Percentiles rank a stretch among this genome's conserved stretches.
phyloP scores from a whole-genome alignment of 2,329 filamentous ascomycete species.

The Aureobasidium uvarum region DNA sequence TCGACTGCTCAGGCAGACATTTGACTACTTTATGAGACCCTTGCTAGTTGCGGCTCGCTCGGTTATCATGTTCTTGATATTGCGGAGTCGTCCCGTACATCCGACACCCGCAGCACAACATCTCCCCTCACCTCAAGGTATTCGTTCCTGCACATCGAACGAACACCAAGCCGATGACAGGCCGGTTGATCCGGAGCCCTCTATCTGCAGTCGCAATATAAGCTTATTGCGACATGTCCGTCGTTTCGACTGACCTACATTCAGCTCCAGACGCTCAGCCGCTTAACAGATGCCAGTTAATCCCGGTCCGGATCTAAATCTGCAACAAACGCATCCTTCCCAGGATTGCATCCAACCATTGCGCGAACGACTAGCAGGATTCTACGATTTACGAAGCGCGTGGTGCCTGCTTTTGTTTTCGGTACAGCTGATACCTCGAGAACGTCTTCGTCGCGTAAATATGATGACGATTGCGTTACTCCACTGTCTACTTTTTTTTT shows the following conservation, averaged over 20 bases:
- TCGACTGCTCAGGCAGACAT: not conserved
- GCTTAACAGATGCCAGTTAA: not conserved
- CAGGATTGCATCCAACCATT: not conserved
- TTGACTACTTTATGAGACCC: not conserved
- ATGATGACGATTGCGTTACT: not conserved
- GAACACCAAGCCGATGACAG: not conserved
- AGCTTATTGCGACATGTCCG: conserved; percentile 4
- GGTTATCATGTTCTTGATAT: conserved; percentile 1
- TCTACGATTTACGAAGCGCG: conserved; percentile 6
- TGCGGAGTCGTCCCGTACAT: conserved; percentile 9
- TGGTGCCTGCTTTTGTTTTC: not conserved
- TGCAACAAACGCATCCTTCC: not conserved
- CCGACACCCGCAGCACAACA: not conserved
- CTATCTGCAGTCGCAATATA: not conserved
- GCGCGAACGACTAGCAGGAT: not conserved
- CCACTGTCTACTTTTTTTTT: not conserved
- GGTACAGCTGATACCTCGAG: not conserved
- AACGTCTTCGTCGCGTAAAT: not conserved
- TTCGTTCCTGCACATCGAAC: not conserved
- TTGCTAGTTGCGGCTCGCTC: not conserved
- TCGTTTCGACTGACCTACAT: not conserved
- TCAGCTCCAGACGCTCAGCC: not conserved
- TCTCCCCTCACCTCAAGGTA: conserved; percentile 1
- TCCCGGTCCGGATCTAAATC: not conserved
- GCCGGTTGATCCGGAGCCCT: not conserved